Evolutionary conservation across 2,329 filamentous ascomycete species (phyloP).

Genomic region (Ambrosiella xylebori): DNA sequence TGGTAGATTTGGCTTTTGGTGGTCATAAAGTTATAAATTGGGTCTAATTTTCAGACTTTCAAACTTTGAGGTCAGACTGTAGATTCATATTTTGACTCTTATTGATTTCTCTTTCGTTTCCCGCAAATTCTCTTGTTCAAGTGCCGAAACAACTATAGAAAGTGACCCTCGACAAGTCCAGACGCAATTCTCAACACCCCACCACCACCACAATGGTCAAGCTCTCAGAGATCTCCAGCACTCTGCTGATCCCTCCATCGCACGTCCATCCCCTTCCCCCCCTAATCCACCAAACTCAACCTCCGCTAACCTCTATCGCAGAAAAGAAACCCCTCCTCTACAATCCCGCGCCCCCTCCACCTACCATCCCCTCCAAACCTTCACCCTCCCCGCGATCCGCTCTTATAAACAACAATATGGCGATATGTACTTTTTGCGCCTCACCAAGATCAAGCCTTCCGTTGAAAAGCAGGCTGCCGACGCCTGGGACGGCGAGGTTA

Average conservation of each 20-base stretch:
- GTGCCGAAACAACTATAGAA: no score
- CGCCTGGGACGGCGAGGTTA: conserved; percentile 61
- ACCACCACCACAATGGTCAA: conserved; percentile 19
- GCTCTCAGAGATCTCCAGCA: conserved; percentile 20
- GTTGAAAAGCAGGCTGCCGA: conserved; percentile 58
- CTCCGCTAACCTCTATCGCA: conserved; percentile 14
- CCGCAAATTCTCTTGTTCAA: no score
- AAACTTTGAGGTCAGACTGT: no score
- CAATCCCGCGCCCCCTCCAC: conserved; percentile 1
- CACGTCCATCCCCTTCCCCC: conserved; percentile 15
- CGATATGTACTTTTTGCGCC: conserved; percentile 90
- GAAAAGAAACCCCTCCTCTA: not conserved
- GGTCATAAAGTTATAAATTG: no score
- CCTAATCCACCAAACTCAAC: not conserved
- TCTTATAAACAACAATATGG: conserved; percentile 92
- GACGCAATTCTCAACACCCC: not conserved
- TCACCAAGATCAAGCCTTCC: conserved; percentile 70
- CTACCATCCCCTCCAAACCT: conserved; percentile 64
- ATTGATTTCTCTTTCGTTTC: no score
- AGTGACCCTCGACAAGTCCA: not conserved
- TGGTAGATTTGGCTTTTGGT: not conserved
- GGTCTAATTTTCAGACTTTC: no score
- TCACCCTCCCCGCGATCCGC: conserved; percentile 49
- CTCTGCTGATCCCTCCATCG: conserved; percentile 21
- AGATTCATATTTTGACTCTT: no score